Percentiles rank a stretch among this genome's conserved stretches.
phyloP scores from a whole-genome alignment of 192 early-diverging fungal species.

The Spinellus fusiger region DNA sequence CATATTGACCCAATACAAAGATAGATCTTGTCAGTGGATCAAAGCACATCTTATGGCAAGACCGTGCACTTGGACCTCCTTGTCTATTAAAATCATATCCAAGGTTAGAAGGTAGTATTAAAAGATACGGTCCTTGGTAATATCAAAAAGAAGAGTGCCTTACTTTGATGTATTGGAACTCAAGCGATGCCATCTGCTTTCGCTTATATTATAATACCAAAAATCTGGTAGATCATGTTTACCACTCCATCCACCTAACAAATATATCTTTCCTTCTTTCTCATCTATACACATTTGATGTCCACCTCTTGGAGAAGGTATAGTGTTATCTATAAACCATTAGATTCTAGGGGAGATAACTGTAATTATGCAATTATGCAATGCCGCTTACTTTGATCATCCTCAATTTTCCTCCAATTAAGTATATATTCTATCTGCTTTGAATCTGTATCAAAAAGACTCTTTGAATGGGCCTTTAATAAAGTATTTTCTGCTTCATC shows the following conservation, averaged over 20 bases:
- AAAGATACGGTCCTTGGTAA: background rate
- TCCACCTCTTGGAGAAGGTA: conserved; percentile 75
- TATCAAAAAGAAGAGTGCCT: background rate
- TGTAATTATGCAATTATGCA: too few species aligned
- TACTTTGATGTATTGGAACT: conserved; percentile 70
- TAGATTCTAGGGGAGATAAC: too few species aligned
- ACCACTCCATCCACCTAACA: conserved; percentile 97
- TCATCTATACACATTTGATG: conserved; percentile 96
- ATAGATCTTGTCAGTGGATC: conserved; percentile 68
- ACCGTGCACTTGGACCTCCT: conserved; percentile 81
- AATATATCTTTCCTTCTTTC: conserved; percentile 64
- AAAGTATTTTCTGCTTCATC: conserved; percentile 67
- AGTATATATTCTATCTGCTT: conserved; percentile 63
- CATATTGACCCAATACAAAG: conserved; percentile 86
- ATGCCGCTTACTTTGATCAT: conserved; percentile 36
- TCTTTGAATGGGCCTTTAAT: conserved; percentile 45
- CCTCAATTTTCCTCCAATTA: conserved; percentile 53
- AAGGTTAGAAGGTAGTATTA: too few species aligned
- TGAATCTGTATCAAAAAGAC: conserved; percentile 73
- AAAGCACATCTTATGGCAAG: conserved; percentile 91
- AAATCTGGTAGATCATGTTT: conserved; percentile 81
- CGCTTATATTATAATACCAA: conserved; percentile 69
- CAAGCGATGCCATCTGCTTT: conserved; percentile 67
- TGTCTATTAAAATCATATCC: too few species aligned
- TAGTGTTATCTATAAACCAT: conserved; percentile 19